Conservation (phyloP, 805 yeast genomes). For the Candida awuae region DNA sequence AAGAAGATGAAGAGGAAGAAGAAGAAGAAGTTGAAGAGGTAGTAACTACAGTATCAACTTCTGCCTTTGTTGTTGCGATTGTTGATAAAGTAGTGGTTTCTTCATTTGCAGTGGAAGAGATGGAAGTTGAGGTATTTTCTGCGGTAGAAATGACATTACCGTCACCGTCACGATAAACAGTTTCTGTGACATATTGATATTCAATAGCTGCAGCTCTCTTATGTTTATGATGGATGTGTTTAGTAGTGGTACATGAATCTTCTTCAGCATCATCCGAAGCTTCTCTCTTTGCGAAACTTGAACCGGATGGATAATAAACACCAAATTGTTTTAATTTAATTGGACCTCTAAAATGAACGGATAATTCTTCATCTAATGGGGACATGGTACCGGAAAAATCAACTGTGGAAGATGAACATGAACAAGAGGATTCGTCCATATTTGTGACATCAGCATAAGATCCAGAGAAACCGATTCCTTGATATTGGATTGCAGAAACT, state of each 20-base stretch:
- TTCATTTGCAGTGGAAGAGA: slow-evolving; percentile 20
- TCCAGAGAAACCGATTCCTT: slow-evolving; percentile 78
- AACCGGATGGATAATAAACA: slow-evolving; percentile 68
- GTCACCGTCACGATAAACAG: slow-evolving; percentile 57
- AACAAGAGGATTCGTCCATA: slow-evolving; percentile 57
- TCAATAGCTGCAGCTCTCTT: slow-evolving; percentile 60
- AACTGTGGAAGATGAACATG: slow-evolving; percentile 51
- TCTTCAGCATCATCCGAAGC: slow-evolving; percentile 32
- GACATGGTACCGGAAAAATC: slow-evolving; percentile 65
- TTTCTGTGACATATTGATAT: slow-evolving; percentile 66
- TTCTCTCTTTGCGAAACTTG: slow-evolving; percentile 28
- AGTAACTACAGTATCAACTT: slow-evolving; percentile 20
- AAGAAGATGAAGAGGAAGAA: slow-evolving; percentile 15
- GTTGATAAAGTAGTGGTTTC: slow-evolving; percentile 19
- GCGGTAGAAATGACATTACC: slow-evolving; percentile 35
- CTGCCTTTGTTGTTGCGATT: background rate
- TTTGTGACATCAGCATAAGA: slow-evolving; percentile 61
- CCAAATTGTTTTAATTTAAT: slow-evolving; percentile 74
- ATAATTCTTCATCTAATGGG: slow-evolving; percentile 80
- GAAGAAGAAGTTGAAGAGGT: slow-evolving; percentile 27
- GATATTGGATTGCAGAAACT: slow-evolving; percentile 46
- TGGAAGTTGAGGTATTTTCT: slow-evolving; percentile 10
- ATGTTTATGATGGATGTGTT: slow-evolving; percentile 40
- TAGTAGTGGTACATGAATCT: slow-evolving; percentile 32
- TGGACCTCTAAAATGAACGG: slow-evolving; percentile 90